phyloP scores from a whole-genome alignment of 495 filamentous ascomycete genomes.

The Chaetomium tenue region DNA sequence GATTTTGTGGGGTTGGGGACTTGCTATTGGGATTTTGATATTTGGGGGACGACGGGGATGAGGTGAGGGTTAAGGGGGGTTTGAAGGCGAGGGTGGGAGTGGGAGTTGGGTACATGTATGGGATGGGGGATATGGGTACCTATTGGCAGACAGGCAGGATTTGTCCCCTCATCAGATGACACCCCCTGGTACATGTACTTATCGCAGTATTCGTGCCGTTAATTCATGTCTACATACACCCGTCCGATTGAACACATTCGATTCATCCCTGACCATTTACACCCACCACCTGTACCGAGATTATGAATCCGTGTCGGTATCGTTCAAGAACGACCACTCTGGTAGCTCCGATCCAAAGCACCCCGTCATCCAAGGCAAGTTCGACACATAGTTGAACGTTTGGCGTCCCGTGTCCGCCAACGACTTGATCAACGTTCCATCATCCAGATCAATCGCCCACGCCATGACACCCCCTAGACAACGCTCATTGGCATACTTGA shows the following conservation, averaged over 20 bases:
- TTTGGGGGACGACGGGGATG: conserved; percentile 1
- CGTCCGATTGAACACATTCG: no score
- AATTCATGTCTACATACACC: no score
- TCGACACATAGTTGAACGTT: conserved; percentile 1
- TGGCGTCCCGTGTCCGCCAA: conserved; percentile 6
- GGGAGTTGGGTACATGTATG: no score
- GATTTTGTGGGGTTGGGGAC: neutral
- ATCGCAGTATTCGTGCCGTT: no score
- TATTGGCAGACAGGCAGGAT: no score
- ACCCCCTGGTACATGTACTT: no score
- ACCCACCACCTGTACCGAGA: no score
- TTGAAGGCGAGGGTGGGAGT: neutral
- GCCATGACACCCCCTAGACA: conserved; percentile 34
- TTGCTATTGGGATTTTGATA: neutral
- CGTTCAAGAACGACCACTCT: conserved; percentile 2
- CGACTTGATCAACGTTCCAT: conserved; percentile 12
- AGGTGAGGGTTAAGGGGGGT: neutral
- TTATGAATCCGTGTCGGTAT: neutral
- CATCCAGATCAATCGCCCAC: conserved; percentile 33
- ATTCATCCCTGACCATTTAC: neutral
- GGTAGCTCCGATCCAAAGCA: conserved; percentile 3
- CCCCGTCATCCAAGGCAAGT: conserved; percentile 3
- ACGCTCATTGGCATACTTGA: conserved; percentile 37
- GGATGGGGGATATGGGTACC: no score
- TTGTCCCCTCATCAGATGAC: no score